phyloP scores from a whole-genome alignment of 106 monocot genomes.

The Triglochin maritima region DNA sequence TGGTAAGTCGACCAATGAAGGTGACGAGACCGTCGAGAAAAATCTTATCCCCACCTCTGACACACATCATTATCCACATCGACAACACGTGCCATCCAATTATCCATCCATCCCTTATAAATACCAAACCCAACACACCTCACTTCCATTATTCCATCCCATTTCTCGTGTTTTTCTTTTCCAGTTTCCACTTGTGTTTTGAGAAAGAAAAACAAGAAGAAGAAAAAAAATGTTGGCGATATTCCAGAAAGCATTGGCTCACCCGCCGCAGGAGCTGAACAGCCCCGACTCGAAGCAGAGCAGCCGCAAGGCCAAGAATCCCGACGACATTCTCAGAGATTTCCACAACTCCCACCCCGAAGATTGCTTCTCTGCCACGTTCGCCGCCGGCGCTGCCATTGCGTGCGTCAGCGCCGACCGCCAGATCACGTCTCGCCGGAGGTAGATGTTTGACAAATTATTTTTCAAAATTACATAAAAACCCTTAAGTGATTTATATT shows the following conservation, averaged over 20 bases:
- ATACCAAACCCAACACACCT: neutral
- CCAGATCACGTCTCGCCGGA: slow-evolving; percentile 13
- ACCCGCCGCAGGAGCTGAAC: slow-evolving; percentile 75
- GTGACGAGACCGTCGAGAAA: too few relatives aligned
- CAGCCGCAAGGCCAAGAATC: slow-evolving; percentile 23
- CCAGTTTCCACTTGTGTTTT: neutral
- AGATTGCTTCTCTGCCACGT: slow-evolving; percentile 43
- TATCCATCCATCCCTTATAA: neutral
- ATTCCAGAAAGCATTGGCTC: slow-evolving; percentile 58
- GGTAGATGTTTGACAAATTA: slow-evolving; percentile 11
- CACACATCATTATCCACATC: too few relatives aligned
- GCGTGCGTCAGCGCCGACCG: slow-evolving; percentile 27
- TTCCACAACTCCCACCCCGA: slow-evolving; percentile 40
- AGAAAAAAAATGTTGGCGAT: slow-evolving; percentile 55
- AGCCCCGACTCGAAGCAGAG: slow-evolving; percentile 29
- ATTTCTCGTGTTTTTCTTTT: neutral
- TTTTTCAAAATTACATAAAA: neutral
- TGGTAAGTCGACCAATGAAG: too few relatives aligned
- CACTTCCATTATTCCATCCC: neutral
- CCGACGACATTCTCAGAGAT: slow-evolving; percentile 58
- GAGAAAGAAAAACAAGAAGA: slow-evolving; percentile 3
- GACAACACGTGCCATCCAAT: too few relatives aligned
- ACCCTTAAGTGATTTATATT: too few relatives aligned
- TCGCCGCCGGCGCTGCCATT: slow-evolving; percentile 54
- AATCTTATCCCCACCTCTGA: too few relatives aligned